Evolutionary conservation across 768 basidiomycete genomes (phyloP).

Genomic region (Mrakia blollopis): DNA sequence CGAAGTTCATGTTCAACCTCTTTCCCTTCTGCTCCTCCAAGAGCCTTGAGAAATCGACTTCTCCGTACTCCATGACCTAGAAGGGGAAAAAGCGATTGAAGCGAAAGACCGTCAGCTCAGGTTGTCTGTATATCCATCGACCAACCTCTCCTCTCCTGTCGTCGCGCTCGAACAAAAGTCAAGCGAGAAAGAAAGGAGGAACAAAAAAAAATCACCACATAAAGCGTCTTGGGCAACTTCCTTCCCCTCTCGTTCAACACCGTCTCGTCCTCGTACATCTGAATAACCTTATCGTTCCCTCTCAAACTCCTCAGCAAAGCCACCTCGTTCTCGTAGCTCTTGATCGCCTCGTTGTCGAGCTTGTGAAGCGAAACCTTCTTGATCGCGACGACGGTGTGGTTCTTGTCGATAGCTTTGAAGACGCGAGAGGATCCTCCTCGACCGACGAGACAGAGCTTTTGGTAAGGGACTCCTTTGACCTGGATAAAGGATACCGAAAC

Average conservation of each 20-base stretch:
- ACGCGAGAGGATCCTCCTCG: slow-evolving; percentile 95
- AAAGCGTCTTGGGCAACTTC: slow-evolving; percentile 48
- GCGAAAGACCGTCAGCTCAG: neutral
- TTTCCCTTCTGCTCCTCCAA: slow-evolving; percentile 79
- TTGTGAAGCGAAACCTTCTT: slow-evolving; percentile 88
- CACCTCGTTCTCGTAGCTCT: slow-evolving; percentile 94
- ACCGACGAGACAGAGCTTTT: slow-evolving; percentile 80
- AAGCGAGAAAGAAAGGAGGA: too few relatives aligned
- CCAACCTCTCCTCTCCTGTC: neutral
- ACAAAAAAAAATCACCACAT: slow-evolving; percentile 51
- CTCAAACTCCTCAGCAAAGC: slow-evolving; percentile 85
- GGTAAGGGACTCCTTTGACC: slow-evolving; percentile 80
- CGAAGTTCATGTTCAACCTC: slow-evolving; percentile 84
- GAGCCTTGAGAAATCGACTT: slow-evolving; percentile 81
- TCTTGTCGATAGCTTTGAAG: slow-evolving; percentile 74
- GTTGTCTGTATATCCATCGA: neutral
- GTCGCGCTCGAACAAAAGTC: too few relatives aligned
- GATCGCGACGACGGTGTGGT: slow-evolving; percentile 77
- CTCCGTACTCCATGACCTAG: slow-evolving; percentile 90
- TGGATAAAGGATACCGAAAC: slow-evolving; percentile 14
- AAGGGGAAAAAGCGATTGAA: neutral
- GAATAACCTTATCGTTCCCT: slow-evolving; percentile 87
- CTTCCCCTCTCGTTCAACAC: slow-evolving; percentile 63
- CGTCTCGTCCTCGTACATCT: slow-evolving; percentile 83
- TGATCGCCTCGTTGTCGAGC: slow-evolving; percentile 75